phyloP scores from a whole-genome alignment of 805 yeast species.

The Candida taoyuanica region DNA sequence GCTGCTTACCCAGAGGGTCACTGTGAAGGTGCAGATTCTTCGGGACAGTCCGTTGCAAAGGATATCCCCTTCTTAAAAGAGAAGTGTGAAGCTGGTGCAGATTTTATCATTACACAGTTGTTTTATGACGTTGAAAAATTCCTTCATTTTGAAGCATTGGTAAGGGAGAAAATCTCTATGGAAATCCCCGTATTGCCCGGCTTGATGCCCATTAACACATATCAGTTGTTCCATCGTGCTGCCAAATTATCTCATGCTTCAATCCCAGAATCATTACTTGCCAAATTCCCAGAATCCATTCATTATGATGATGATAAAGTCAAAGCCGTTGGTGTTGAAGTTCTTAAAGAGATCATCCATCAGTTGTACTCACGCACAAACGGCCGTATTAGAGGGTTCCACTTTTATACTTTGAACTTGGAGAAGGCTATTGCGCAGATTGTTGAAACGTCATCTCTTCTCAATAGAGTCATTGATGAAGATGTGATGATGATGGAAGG shows the following conservation, averaged over 20 bases:
- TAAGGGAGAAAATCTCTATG: slow-evolving; percentile 38
- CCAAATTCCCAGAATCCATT: slow-evolving; percentile 48
- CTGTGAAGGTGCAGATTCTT: slow-evolving; percentile 72
- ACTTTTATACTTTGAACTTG: slow-evolving; percentile 86
- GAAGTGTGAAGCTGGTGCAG: slow-evolving; percentile 92
- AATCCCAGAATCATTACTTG: slow-evolving; percentile 56
- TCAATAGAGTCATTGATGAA: slow-evolving; percentile 44
- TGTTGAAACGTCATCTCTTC: slow-evolving; percentile 54
- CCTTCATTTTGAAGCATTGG: slow-evolving; percentile 52
- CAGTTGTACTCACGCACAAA: slow-evolving; percentile 48
- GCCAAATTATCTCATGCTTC: slow-evolving; percentile 85
- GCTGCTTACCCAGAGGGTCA: slow-evolving; percentile 99
- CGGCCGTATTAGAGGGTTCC: slow-evolving; percentile 72
- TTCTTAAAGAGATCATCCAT: slow-evolving; percentile 59
- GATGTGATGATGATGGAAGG: slow-evolving; percentile 31
- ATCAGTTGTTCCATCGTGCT: slow-evolving; percentile 76
- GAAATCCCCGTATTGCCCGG: slow-evolving; percentile 75
- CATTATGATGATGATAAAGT: slow-evolving; percentile 76
- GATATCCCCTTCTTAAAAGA: slow-evolving; percentile 81
- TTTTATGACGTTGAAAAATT: slow-evolving; percentile 85
- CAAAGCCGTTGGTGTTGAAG: slow-evolving; percentile 75
- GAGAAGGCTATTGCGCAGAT: slow-evolving; percentile 90
- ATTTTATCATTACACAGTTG: slow-evolving; percentile 85
- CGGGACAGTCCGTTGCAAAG: slow-evolving; percentile 56
- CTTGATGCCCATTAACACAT: slow-evolving; percentile 86